These are phyloP conservation scores for Boechera divaricarpa DNA, from an alignment of 345 rosid species.

Conservation along the genomic window DNA sequence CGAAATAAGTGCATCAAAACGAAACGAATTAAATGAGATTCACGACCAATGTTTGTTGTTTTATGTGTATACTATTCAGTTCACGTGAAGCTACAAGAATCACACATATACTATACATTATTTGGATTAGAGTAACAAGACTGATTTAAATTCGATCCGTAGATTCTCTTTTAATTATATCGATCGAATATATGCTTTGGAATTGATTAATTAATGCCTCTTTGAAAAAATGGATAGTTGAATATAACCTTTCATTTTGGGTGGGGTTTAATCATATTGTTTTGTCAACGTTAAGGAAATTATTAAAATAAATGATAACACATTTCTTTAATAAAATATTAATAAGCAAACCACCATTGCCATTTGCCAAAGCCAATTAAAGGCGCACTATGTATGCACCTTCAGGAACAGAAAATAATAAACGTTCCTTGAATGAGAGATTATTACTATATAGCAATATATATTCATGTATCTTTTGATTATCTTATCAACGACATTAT, in stretches of 20 bases:
- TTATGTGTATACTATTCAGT: conserved; percentile 24
- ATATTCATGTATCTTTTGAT: conserved; percentile 10
- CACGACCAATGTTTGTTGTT: conserved; percentile 33
- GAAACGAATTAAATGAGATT: conserved; percentile 37
- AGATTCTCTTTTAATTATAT: conserved; percentile 11
- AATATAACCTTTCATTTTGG: conserved; percentile 19
- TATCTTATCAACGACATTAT: not conserved
- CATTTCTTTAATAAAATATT: not conserved
- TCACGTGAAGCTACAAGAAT: conserved; percentile 45
- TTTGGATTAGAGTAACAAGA: conserved; percentile 19
- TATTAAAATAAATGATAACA: conserved; percentile 23
- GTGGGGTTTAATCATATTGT: conserved; percentile 28
- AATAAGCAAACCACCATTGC: too few relatives aligned
- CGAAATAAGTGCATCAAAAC: conserved; percentile 29
- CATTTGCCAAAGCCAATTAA: conserved; percentile 3
- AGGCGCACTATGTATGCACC: conserved; percentile 35
- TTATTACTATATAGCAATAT: not conserved
- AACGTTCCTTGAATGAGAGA: not conserved
- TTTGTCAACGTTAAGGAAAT: conserved; percentile 23
- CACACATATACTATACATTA: conserved; percentile 24
- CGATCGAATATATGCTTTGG: conserved; percentile 20
- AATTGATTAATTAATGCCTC: conserved; percentile 16
- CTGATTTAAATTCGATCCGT: conserved; percentile 19
- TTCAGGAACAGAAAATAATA: conserved; percentile 26
- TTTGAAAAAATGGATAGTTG: conserved; percentile 15